These are phyloP conservation scores for Casuarina cunninghamiana DNA, from an alignment of 306 rosid genomes.

Conservation along the genomic window DNA sequence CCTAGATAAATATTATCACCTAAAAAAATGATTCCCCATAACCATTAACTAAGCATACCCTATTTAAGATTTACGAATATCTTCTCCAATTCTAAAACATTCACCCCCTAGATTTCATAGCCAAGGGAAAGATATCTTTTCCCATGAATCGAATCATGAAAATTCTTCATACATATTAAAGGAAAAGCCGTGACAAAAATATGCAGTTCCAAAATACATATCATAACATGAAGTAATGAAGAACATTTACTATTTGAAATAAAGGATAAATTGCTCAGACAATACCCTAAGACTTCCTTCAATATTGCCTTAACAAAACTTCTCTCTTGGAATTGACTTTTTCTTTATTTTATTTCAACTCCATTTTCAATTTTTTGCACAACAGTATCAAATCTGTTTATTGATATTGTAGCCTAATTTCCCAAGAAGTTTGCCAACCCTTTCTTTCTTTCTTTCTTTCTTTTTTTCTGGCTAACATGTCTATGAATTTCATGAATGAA, in stretches of 20 bases:
- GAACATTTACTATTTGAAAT: background rate
- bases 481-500: slow-evolving; percentile 10
- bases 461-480: slow-evolving; percentile 1
- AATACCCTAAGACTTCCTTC: background rate
- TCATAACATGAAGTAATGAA: background rate
- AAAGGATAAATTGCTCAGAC: background rate
- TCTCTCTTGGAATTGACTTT: background rate
- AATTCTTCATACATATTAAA: background rate
- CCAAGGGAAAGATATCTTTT: background rate
- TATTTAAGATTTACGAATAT: background rate
- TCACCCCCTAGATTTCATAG: background rate
- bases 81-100: background rate
- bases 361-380: background rate
- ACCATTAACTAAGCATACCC: background rate
- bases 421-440: background rate
- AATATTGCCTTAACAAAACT: background rate
- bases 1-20: background rate
- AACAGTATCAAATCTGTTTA: background rate
- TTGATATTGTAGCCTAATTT: slow-evolving; percentile 10
- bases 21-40: background rate
- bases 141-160: background rate
- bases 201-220: background rate
- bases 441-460: background rate
- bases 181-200: background rate
- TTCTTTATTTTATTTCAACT: background rate